Conservation (phyloP, 1,139 yeast genomes). For the Candida sp. region DNA sequence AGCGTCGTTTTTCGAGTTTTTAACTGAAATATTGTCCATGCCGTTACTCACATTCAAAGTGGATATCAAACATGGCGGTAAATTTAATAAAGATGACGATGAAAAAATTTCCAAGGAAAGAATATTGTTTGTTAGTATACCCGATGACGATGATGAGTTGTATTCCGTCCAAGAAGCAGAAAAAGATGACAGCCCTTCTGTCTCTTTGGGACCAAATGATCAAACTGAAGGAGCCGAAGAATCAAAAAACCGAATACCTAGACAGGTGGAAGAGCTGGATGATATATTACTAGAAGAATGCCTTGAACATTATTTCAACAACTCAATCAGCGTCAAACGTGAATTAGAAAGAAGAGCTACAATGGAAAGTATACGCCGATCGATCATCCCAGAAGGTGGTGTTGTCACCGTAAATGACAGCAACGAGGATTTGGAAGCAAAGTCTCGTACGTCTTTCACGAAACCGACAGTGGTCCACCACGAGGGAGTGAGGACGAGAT, state of each 20-base stretch:
- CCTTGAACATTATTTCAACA: conserved; percentile 69
- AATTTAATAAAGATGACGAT: conserved; percentile 62
- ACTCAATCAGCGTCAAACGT: conserved; percentile 64
- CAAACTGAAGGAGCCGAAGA: conserved; percentile 2
- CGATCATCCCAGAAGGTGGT: conserved; percentile 8
- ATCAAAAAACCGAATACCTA: not conserved
- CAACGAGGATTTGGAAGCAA: conserved; percentile 5
- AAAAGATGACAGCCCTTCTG: not conserved
- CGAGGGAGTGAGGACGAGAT: conserved; percentile 35
- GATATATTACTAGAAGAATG: conserved; percentile 65
- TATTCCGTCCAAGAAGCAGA: not conserved
- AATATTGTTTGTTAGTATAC: conserved; percentile 65
- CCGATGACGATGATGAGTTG: conserved; percentile 35
- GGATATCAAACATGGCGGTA: conserved; percentile 79
- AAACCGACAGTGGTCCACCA: conserved; percentile 6
- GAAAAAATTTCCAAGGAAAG: conserved; percentile 68
- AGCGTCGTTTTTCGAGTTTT: conserved; percentile 65
- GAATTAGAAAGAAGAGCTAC: conserved; percentile 62
- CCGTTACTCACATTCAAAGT: conserved; percentile 71
- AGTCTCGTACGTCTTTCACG: conserved; percentile 5
- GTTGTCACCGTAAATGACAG: conserved; percentile 5
- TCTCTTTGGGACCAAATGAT: not conserved
- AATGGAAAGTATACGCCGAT: conserved; percentile 20
- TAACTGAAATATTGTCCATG: conserved; percentile 64
- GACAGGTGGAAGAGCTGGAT: conserved; percentile 5